phyloP scores from a whole-genome alignment of 371 early-diverging fungal species.

The Synchytrium microbalum region DNA sequence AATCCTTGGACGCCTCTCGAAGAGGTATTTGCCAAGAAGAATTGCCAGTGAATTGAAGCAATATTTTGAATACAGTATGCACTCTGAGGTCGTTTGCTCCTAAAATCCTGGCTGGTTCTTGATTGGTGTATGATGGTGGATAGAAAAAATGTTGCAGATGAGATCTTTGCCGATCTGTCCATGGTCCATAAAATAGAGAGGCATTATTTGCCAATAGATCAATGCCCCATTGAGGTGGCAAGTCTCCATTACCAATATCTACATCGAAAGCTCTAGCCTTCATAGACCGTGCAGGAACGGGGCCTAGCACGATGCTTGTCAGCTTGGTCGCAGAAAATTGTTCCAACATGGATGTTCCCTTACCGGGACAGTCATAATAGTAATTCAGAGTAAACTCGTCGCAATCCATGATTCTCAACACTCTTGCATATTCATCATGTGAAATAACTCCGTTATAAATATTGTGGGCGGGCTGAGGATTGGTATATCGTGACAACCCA shows the following conservation, averaged over 20 bases:
- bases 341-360: neutral
- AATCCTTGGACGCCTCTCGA: constrained; percentile 74
- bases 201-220: constrained; percentile 54
- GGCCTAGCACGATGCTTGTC: neutral
- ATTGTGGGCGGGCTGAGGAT: neutral
- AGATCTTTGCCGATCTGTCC: constrained; percentile 77
- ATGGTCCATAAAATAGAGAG: constrained; percentile 71
- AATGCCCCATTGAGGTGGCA: constrained; percentile 11
- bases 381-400: constrained; percentile 53
- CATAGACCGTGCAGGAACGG: neutral
- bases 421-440: constrained; percentile 62
- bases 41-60: constrained; percentile 56
- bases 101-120: constrained; percentile 39
- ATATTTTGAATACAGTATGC: constrained; percentile 52
- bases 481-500: constrained; percentile 41
- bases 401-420: constrained; percentile 58
- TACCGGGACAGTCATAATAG: constrained; percentile 42
- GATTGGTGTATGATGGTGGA: constrained; percentile 57
- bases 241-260: constrained; percentile 53
- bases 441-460: neutral
- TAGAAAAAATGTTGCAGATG: constrained; percentile 69
- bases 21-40: constrained; percentile 59
- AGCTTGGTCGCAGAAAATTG: neutral
- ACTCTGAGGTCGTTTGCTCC: constrained; percentile 51
- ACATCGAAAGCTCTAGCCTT: neutral